phyloP scores from a whole-genome alignment of 2,329 filamentous ascomycete species.

The Emericellopsis atlantica region DNA sequence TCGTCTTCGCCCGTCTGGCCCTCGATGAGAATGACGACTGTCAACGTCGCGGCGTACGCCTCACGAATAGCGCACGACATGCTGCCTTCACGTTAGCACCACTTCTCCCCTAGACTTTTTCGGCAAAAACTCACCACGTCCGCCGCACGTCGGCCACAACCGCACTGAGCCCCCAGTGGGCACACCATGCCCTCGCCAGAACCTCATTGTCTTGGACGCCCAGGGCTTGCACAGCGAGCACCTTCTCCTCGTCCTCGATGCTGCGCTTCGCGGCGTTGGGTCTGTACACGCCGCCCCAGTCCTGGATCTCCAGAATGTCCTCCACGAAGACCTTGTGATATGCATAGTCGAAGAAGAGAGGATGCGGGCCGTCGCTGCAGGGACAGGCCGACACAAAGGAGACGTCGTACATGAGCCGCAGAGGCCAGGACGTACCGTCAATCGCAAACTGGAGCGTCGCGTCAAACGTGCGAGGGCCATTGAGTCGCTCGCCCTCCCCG shows the following conservation, averaged over 20 bases:
- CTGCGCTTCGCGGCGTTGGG: slow-evolving; percentile 13
- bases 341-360: slow-evolving; percentile 60
- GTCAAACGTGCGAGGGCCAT: slow-evolving; percentile 38
- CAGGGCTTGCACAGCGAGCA: slow-evolving; percentile 61
- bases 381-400: slow-evolving; percentile 55
- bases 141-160: slow-evolving; percentile 55
- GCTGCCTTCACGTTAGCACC: slow-evolving; percentile 22
- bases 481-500: neutral
- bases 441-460: slow-evolving; percentile 52
- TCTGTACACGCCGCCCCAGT: slow-evolving; percentile 46
- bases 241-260: slow-evolving; percentile 46
- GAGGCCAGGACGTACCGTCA: slow-evolving; percentile 48
- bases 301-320: slow-evolving; percentile 49
- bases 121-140: slow-evolving; percentile 43
- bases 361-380: slow-evolving; percentile 50
- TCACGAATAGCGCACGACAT: slow-evolving; percentile 64
- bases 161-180: slow-evolving; percentile 61
- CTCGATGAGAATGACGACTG: slow-evolving; percentile 58
- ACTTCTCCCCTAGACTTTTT: neutral
- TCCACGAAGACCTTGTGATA: slow-evolving; percentile 48
- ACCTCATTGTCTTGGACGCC: slow-evolving; percentile 67
- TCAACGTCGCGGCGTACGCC: slow-evolving; percentile 61
- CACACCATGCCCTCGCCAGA: slow-evolving; percentile 64
- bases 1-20: slow-evolving; percentile 31
- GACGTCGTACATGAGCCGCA: slow-evolving; percentile 51